Evolutionary conservation across 805 yeast genomes (phyloP), one percentile per base, ranked within the genome.

Genomic region (Jamesozyma gamospora): DNA sequence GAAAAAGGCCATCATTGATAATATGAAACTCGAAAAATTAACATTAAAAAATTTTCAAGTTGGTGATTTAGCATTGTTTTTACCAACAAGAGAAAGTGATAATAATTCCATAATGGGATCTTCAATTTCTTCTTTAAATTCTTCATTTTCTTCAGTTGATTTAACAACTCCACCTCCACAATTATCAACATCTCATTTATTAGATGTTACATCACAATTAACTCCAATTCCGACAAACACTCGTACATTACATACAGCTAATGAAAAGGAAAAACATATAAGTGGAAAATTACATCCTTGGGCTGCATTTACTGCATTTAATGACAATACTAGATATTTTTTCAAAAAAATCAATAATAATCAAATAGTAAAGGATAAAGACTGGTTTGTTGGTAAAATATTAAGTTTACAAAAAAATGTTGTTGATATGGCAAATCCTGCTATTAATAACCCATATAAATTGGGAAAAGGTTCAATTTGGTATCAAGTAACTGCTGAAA

Each of bases 261-360:
- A 45, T 37, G 50, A 43, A 30, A 48, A 42, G 24, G 28, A 18
- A 15, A 39, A 21, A 32, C 14, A 26, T 13, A n/a, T 12, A 17
- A 6, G 5, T 7, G 9, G 7, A 17, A 24, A 41, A 30, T 14
- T 48, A 10, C 74, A 67, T 40, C 86, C 90, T 0, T 90, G 97
- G 97, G 96, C 96, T 0, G 95, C 94, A 1, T 90, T 90, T 65
- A 88, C 92, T 48, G 74, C 66, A 12, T 71, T 83, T 41, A 55
- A 53, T 12, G 94, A 90, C 1, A 80, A 85, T 1, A 92, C 94
- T 0, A 87, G 88, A 56, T 87, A 77, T 56, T 80, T 87, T 52
- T 63, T 90, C 46, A 74, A 75, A 37, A 65, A 67, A 35, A 62
- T 62, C 12, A 13, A 19, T 18, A 29, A 29, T 7, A 18, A 34